Conservation (phyloP, 23 red algal genomes). For the Gracilaria vermiculophylla region DNA sequence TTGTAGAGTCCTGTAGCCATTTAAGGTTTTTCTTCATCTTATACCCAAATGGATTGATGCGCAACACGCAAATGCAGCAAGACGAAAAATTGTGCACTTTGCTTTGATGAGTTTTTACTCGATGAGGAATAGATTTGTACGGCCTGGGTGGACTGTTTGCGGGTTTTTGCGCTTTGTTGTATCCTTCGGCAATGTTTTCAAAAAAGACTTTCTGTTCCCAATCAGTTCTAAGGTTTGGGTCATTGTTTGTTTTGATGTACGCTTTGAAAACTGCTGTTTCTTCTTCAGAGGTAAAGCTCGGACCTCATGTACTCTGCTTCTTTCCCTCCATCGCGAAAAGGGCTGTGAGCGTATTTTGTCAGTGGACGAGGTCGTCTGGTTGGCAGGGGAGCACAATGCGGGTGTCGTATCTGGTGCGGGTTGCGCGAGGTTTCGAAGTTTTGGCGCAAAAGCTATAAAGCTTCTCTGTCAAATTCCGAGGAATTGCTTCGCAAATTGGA, state of each 20-base stretch:
- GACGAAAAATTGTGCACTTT: neutral
- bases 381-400: no score
- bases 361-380: no score
- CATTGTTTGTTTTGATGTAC: neutral
- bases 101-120: neutral
- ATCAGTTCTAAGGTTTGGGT: neutral
- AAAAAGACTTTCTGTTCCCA: no score
- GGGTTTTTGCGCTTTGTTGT: no score
- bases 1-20: slow-evolving; percentile 22
- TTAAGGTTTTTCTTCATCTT: neutral
- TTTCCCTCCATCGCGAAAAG: neutral
- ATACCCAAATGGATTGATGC: neutral
- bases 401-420: no score
- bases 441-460: no score
- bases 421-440: no score
- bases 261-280: neutral
- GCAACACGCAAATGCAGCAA: neutral
- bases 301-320: neutral
- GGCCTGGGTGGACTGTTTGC: no score
- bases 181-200: no score
- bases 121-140: neutral
- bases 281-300: neutral
- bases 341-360: no score
- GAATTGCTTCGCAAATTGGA: no score
- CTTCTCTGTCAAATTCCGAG: no score